Evolutionary conservation across 345 rosid genomes (phyloP), one percentile per base, ranked within the genome.

Genomic region (Carallia pectinifolia): DNA sequence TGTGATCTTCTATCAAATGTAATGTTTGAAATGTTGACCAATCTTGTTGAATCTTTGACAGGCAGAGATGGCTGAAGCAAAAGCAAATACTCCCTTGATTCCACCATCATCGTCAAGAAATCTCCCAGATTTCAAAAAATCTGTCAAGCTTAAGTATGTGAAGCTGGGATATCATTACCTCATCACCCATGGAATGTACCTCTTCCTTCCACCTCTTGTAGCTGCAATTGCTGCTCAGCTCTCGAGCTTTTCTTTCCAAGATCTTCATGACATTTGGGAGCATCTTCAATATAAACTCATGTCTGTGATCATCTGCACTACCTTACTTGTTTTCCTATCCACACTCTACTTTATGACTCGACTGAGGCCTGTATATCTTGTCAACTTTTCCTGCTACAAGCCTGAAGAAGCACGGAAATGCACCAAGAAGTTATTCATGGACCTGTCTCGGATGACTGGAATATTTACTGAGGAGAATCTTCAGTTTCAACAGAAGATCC

Each of bases 311-410:
- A 12, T 64, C 31, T 71, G 75, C 69, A 68, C 74, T 1, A 39
- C 50, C 5, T 66, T 65, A 1, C 37, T 74, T 23, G 77, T 74
- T 62, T 72, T 74, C 68, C 33, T 58, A 5, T 58, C 50, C 4
- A 77, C 81, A 4, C 50, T 75, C 39, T 70, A 81, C 64, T 76
- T 81, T 19, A 71, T 69, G 58, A 77, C 61, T 50, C 82, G 80
- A 38, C 82, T 76, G 27, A 79, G 76, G 10, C 79, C 76, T 31
- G 82, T 74, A 5, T 79, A 74, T 66, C 82, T 79, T 2, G 82
- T 79, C 15, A 64, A 79, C 64, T 79, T 79, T 58, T 67, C 82
- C n/a, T 79, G 82, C 69, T 79, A 79, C 70, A 74, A 79, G 66
- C 73, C 82, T 8, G 79, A 70, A 8, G 82, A 79, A 19, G 9